Percentiles rank a stretch among this genome's conserved stretches.
Evolutionary conservation across 805 yeast genomes (phyloP).

Genomic region (Ogataea methanolica): DNA sequence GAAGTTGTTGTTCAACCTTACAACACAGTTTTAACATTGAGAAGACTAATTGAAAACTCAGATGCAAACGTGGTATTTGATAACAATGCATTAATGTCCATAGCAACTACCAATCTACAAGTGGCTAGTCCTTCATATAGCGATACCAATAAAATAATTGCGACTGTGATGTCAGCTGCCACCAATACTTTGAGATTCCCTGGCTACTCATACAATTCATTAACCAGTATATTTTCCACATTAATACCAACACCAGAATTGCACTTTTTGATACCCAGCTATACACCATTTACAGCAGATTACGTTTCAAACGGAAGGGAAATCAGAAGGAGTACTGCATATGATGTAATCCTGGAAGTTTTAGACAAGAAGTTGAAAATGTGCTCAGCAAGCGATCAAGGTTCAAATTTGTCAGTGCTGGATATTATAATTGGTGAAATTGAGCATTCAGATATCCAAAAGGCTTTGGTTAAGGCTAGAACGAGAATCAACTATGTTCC

Average conservation of each 20-base stretch:
- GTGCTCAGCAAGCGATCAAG: constrained; percentile 43
- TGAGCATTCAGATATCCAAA: constrained; percentile 68
- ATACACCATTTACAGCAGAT: constrained; percentile 73
- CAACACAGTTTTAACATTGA: constrained; percentile 78
- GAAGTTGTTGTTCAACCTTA: constrained; percentile 99
- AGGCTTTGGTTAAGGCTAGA: constrained; percentile 59
- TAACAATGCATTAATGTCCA: constrained; percentile 73
- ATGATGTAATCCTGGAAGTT: constrained; percentile 80
- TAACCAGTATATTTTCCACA: constrained; percentile 75
- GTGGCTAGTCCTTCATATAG: constrained; percentile 60
- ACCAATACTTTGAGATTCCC: constrained; percentile 91
- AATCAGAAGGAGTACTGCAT: constrained; percentile 67
- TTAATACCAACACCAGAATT: constrained; percentile 81
- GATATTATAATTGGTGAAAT: constrained; percentile 65
- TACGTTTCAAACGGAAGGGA: constrained; percentile 51
- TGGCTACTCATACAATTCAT: constrained; percentile 81
- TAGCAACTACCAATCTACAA: constrained; percentile 61
- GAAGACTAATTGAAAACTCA: constrained; percentile 75
- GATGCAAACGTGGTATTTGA: constrained; percentile 90
- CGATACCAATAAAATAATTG: constrained; percentile 79
- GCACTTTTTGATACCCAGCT: constrained; percentile 70
- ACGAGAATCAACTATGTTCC: constrained; percentile 74
- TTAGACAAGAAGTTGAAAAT: constrained; percentile 73
- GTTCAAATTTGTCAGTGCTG: constrained; percentile 60
- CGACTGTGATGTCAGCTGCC: constrained; percentile 77